Percentiles rank a stretch among this genome's conserved stretches.
Conservation (phyloP, 345 rosid species). For the Lepidium aucheri region DNA sequence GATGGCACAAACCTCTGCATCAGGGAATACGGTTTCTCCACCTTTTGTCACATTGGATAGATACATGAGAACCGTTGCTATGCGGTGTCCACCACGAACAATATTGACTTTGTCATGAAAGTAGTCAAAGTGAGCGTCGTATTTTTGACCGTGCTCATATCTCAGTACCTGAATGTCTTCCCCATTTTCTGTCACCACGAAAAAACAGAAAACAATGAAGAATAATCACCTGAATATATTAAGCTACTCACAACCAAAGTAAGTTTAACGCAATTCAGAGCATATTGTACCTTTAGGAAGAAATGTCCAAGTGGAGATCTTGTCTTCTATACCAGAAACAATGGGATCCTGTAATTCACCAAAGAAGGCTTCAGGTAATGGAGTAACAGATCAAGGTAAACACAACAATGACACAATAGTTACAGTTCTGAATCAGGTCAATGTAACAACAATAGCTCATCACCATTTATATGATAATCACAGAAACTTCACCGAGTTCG, state of each 20-base stretch:
- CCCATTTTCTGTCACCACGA: slow-evolving; percentile 61
- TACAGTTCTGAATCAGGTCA: neutral
- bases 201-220: neutral
- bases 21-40: slow-evolving; percentile 55
- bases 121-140: slow-evolving; percentile 91
- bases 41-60: slow-evolving; percentile 81
- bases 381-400: neutral
- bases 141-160: slow-evolving; percentile 86
- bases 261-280: neutral
- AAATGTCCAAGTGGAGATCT: slow-evolving; percentile 91
- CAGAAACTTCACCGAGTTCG: neutral
- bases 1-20: slow-evolving; percentile 61
- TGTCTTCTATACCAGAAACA: slow-evolving; percentile 83
- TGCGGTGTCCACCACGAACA: slow-evolving; percentile 88
- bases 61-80: slow-evolving; percentile 87
- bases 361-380: neutral
- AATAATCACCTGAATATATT: neutral
- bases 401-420: neutral
- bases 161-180: slow-evolving; percentile 92
- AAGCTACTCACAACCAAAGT: too few species aligned
- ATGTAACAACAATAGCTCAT: neutral
- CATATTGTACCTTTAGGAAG: slow-evolving; percentile 71
- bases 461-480: neutral
- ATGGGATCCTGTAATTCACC: slow-evolving; percentile 61
- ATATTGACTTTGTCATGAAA: slow-evolving; percentile 84